Conservation (phyloP, 2,329 filamentous ascomycete species). For the Ceratocystiopsis brevicomis region DNA sequence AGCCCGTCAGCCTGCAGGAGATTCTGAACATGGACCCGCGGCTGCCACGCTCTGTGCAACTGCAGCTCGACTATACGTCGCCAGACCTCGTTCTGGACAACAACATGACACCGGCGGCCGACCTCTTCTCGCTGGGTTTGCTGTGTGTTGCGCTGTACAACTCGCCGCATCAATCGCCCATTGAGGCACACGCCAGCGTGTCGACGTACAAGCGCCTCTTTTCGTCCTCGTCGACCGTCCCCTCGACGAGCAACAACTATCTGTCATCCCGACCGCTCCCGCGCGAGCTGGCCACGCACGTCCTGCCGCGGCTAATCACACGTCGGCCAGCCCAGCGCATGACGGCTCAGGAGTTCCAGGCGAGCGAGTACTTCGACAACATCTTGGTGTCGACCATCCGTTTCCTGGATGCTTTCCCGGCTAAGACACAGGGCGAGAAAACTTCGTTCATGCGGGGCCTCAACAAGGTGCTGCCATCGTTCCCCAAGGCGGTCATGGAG, state of each 20-base stretch:
- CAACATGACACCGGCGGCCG: conserved; percentile 64
- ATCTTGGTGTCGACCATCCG: conserved; percentile 90
- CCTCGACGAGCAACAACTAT: conserved; percentile 67
- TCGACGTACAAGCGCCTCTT: conserved; percentile 77
- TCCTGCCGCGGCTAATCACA: conserved; percentile 73
- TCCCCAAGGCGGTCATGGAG: conserved; percentile 82
- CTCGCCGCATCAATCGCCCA: conserved; percentile 72
- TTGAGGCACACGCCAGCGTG: conserved; percentile 63
- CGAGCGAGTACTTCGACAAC: conserved; percentile 93
- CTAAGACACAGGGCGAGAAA: conserved; percentile 84
- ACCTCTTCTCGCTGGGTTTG: conserved; percentile 86
- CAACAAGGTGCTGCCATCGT: conserved; percentile 71
- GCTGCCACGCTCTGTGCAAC: conserved; percentile 62
- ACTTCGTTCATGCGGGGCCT: conserved; percentile 78
- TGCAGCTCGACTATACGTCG: conserved; percentile 83
- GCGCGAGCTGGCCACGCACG: conserved; percentile 52
- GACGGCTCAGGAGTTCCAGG: conserved; percentile 78
- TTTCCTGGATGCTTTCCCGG: conserved; percentile 77
- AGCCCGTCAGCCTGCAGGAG: conserved; percentile 66
- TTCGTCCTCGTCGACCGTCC: conserved; percentile 56
- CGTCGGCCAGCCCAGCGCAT: conserved; percentile 72
- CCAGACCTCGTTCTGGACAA: conserved; percentile 89
- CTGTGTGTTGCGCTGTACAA: conserved; percentile 84
- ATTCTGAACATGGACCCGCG: conserved; percentile 70
- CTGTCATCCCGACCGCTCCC: conserved; percentile 64